Evolutionary conservation across 2,329 filamentous ascomycete genomes (phyloP).

Genomic region (Neonectria coccinea): DNA sequence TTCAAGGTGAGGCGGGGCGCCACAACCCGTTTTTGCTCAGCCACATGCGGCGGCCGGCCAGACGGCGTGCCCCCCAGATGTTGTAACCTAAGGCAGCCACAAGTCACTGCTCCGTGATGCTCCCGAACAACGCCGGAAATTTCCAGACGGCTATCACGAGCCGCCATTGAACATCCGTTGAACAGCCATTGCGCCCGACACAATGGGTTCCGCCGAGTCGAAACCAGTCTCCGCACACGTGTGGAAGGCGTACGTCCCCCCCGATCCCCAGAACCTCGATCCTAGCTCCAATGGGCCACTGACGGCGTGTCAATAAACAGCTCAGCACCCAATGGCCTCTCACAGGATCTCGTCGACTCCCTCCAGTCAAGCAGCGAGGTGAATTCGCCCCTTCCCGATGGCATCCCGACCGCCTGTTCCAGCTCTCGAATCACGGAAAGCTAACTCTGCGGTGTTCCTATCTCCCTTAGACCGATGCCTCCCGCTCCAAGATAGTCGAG

Average conservation of each 20-base stretch:
- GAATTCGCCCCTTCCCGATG: constrained; percentile 45
- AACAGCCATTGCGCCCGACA: constrained; percentile 54
- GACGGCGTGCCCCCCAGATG: not conserved
- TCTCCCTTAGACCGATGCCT: constrained; percentile 81
- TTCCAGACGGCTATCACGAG: constrained; percentile 49
- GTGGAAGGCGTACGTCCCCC: constrained; percentile 67
- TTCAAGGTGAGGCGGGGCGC: constrained; percentile 22
- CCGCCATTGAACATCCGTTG: constrained; percentile 45
- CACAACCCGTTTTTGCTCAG: constrained; percentile 28
- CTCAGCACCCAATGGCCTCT: constrained; percentile 69
- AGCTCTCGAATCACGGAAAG: not conserved
- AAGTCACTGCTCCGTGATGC: constrained; percentile 45
- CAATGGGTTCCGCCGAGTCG: constrained; percentile 69
- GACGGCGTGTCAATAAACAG: constrained; percentile 48
- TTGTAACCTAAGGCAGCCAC: constrained; percentile 50
- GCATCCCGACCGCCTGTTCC: not conserved
- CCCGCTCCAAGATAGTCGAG: constrained; percentile 85
- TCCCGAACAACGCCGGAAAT: constrained; percentile 52
- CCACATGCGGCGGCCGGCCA: constrained; percentile 32
- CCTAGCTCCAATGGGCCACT: constrained; percentile 30
- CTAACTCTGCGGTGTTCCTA: constrained; percentile 28
- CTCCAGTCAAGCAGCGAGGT: constrained; percentile 90
- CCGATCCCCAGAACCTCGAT: constrained; percentile 3
- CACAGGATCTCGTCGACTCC: constrained; percentile 83
- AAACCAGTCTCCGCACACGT: constrained; percentile 60